phyloP scores from a whole-genome alignment of 257 asterid species.

The Solanum appendiculatum region DNA sequence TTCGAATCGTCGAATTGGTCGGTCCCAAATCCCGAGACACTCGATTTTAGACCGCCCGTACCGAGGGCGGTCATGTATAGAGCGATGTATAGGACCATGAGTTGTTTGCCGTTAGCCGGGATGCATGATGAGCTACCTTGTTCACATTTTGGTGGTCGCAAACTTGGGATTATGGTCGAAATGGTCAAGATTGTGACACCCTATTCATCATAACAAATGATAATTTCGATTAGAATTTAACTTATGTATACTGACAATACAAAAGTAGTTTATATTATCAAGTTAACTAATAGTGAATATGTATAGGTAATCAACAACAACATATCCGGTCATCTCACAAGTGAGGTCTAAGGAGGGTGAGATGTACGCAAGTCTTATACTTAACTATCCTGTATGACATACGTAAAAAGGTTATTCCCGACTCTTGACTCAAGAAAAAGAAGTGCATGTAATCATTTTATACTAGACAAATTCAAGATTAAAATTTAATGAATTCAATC shows the following conservation, averaged over 20 bases:
- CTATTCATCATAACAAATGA: constrained; percentile 13
- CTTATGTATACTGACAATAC: background rate
- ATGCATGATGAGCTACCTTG: constrained; percentile 37
- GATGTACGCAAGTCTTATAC: background rate
- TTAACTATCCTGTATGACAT: too few relatives aligned
- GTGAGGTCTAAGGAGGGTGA: background rate
- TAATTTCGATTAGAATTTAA: background rate
- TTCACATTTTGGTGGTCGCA: constrained; percentile 65
- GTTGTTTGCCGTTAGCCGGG: constrained; percentile 53
- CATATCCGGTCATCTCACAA: background rate
- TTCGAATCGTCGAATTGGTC: constrained; percentile 76
- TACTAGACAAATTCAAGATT: background rate
- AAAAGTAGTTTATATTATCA: background rate
- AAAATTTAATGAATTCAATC: too few relatives aligned
- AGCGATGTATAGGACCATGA: constrained; percentile 42
- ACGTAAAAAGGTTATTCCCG: too few relatives aligned
- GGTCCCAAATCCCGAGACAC: constrained; percentile 83
- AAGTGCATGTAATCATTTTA: background rate
- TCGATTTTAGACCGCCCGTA: constrained; percentile 79
- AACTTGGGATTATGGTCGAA: constrained; percentile 56
- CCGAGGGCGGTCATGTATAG: constrained; percentile 79
- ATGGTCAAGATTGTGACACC: constrained; percentile 68
- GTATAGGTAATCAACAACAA: background rate
- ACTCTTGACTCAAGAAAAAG: background rate
- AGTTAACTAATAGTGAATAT: background rate